Conservation (phyloP, 73 alveolate species). For the Paramecium sexaurelia region DNA sequence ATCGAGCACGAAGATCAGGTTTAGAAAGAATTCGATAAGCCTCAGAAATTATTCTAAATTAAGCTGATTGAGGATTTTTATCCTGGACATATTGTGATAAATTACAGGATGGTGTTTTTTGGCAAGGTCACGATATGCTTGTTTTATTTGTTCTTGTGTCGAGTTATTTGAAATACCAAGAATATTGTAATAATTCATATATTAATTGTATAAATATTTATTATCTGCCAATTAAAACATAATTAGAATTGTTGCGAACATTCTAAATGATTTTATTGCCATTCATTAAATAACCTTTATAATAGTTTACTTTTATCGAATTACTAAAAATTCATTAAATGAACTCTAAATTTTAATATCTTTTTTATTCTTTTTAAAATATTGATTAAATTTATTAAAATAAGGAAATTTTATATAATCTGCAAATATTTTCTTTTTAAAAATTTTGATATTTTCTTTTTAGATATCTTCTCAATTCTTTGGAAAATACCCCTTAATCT, state of each 20-base stretch:
- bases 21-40: slow-evolving; percentile 20
- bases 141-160: neutral
- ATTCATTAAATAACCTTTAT: neutral
- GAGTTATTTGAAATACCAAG: neutral
- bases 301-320: neutral
- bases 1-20: neutral
- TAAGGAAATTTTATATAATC: neutral
- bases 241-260: slow-evolving; percentile 9
- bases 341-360: neutral
- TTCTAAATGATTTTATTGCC: neutral
- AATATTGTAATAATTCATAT: neutral
- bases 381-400: neutral
- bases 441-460: too few species aligned
- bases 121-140: neutral
- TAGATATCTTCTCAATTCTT: too few species aligned
- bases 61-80: neutral
- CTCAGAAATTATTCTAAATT: neutral
- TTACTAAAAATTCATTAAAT: neutral
- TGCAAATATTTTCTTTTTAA: too few species aligned
- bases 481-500: too few species aligned
- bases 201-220: neutral
- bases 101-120: neutral
- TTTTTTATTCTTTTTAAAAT: neutral
- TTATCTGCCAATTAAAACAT: neutral
- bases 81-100: neutral